Evolutionary conservation across 2,329 filamentous ascomycete species (phyloP).

Genomic region (Fusarium domesticum): DNA sequence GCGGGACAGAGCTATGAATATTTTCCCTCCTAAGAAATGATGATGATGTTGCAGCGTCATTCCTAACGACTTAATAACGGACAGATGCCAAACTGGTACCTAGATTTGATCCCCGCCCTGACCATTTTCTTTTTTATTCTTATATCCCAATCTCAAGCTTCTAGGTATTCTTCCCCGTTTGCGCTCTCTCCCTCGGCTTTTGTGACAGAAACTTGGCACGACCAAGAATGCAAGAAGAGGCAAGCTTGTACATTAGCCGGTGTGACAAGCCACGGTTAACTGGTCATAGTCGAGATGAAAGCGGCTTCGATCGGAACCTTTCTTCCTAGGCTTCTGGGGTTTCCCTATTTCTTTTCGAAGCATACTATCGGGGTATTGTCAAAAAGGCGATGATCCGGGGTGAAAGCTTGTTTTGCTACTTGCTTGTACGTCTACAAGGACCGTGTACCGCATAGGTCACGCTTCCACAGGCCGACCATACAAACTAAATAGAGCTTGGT

Average conservation of each 20-base stretch:
- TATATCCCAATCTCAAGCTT: too few relatives aligned
- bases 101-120: too few relatives aligned
- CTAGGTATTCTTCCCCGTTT: too few relatives aligned
- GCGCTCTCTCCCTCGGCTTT: too few relatives aligned
- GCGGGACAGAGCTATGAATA: not conserved
- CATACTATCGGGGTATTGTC: not conserved
- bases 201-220: not conserved
- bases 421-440: not conserved
- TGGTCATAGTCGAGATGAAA: not conserved
- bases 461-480: too few relatives aligned
- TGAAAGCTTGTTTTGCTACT: not conserved
- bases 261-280: not conserved
- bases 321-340: not conserved
- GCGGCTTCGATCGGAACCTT: slow-evolving; percentile 1
- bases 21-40: slow-evolving; percentile 7
- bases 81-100: too few relatives aligned
- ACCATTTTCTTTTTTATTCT: not conserved
- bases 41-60: slow-evolving; percentile 31
- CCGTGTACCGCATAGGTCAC: slow-evolving; percentile 2
- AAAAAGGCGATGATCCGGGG: not conserved
- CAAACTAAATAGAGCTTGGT: too few relatives aligned
- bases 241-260: not conserved
- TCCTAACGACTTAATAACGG: too few relatives aligned
- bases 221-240: not conserved
- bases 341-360: not conserved